These are phyloP conservation scores for Nakataea oryzae DNA, from an alignment of 2,329 filamentous ascomycete genomes.

Conservation along the genomic window DNA sequence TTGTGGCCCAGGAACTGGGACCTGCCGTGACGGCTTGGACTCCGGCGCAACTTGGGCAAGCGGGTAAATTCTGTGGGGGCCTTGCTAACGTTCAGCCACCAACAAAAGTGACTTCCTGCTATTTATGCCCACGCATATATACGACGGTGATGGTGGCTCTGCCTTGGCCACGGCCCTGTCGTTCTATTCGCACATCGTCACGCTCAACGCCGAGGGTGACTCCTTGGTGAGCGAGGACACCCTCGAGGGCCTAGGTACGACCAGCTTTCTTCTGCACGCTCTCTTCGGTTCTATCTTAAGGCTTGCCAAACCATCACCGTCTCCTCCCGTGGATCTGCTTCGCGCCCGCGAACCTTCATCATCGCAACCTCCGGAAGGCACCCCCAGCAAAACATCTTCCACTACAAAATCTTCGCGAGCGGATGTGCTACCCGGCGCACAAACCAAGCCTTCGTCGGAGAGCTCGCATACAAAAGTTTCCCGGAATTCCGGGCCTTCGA, in stretches of 20 bases:
- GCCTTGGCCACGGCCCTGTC: constrained; percentile 75
- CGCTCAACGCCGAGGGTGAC: constrained; percentile 88
- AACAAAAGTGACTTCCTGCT: constrained; percentile 72
- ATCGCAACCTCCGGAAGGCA: constrained; percentile 6
- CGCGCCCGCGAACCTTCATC: not conserved
- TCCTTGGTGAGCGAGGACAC: constrained; percentile 84
- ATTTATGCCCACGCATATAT: constrained; percentile 57
- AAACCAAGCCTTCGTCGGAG: not conserved
- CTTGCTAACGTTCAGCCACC: not conserved
- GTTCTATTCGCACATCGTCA: constrained; percentile 84
- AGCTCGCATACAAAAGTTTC: not conserved
- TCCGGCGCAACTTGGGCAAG: not conserved
- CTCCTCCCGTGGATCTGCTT: not conserved
- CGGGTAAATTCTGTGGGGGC: not conserved
- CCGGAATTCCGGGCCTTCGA: not conserved
- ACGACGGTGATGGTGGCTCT: constrained; percentile 41
- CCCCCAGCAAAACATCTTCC: not conserved
- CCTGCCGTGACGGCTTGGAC: not conserved
- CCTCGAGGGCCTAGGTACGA: constrained; percentile 89
- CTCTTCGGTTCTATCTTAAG: constrained; percentile 68
- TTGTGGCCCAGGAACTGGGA: not conserved
- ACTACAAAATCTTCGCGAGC: not conserved
- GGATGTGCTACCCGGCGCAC: not conserved
- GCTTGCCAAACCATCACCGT: constrained; percentile 35
- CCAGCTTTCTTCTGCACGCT: constrained; percentile 57